These are phyloP conservation scores for Pseudisothecium myosuroides DNA, from an alignment of 225 moss, liverwort and hornwort species.

Conservation along the genomic window DNA sequence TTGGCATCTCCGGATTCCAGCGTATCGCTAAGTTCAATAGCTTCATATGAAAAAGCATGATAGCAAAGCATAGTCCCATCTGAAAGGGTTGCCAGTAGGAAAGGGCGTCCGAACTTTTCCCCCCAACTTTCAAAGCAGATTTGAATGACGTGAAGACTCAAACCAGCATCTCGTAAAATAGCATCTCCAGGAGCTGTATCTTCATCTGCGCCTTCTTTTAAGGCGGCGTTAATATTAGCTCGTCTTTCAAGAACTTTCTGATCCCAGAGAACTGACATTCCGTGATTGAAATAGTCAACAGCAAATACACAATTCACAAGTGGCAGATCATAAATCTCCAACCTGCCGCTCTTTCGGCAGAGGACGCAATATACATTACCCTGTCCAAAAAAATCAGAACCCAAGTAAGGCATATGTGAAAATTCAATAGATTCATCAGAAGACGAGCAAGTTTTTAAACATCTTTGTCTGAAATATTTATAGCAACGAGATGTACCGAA, in stretches of 20 bases:
- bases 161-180: slow-evolving; percentile 46
- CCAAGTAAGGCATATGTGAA: neutral
- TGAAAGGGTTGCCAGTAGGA: slow-evolving; percentile 83
- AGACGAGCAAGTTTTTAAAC: neutral
- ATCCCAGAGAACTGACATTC: slow-evolving; percentile 65
- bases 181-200: slow-evolving; percentile 35
- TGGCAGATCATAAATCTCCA: slow-evolving; percentile 84
- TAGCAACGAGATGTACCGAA: neutral
- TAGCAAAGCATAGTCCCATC: slow-evolving; percentile 97
- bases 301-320: slow-evolving; percentile 57
- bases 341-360: slow-evolving; percentile 75
- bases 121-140: slow-evolving; percentile 94
- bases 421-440: neutral
- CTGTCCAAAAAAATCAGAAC: slow-evolving; percentile 13
- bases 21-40: slow-evolving; percentile 27
- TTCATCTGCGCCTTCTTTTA: slow-evolving; percentile 47
- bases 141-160: slow-evolving; percentile 60
- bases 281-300: slow-evolving; percentile 63
- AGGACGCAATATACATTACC: slow-evolving; percentile 62
- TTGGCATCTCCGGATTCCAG: slow-evolving; percentile 6
- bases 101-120: slow-evolving; percentile 85
- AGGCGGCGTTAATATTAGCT: slow-evolving; percentile 39
- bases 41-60: slow-evolving; percentile 84
- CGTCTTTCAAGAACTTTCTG: slow-evolving; percentile 44
- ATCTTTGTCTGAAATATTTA: neutral